Conservation (phyloP, 768 basidiomycete genomes). For the Lactarius quietus region DNA sequence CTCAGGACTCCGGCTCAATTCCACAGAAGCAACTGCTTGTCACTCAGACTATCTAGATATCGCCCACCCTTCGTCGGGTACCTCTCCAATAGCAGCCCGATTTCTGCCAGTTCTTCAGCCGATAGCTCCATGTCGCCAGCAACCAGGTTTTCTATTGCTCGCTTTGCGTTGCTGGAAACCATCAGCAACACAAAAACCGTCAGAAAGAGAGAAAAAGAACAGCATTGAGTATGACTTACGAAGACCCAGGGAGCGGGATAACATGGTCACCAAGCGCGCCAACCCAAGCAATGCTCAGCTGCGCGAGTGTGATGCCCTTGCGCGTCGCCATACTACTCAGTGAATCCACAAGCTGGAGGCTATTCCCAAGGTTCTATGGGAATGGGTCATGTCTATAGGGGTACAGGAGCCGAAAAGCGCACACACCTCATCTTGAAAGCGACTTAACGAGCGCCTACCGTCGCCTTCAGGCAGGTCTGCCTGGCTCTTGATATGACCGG, state of each 20-base stretch:
- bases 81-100: slow-evolving; percentile 37
- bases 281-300: slow-evolving; percentile 42
- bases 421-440: slow-evolving; percentile 38
- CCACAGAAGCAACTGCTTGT: slow-evolving; percentile 33
- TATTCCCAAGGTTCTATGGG: slow-evolving; percentile 38
- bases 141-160: slow-evolving; percentile 42
- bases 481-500: slow-evolving; percentile 43
- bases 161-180: slow-evolving; percentile 34
- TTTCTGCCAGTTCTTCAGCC: slow-evolving; percentile 36
- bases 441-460: slow-evolving; percentile 32
- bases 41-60: slow-evolving; percentile 32
- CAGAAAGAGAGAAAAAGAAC: not conserved
- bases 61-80: slow-evolving; percentile 40
- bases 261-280: slow-evolving; percentile 36
- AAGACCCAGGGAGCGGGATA: slow-evolving; percentile 48
- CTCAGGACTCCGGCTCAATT: not conserved
- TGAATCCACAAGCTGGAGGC: slow-evolving; percentile 41
- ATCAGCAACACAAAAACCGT: not conserved
- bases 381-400: slow-evolving; percentile 9
- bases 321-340: slow-evolving; percentile 39
- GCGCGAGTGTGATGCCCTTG: slow-evolving; percentile 41
- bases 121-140: slow-evolving; percentile 38
- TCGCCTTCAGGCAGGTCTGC: slow-evolving; percentile 39
- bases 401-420: slow-evolving; percentile 7
- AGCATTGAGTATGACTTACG: slow-evolving; percentile 29